Conservation (phyloP, 371 early-diverging fungal species). For the Syncephalastrum sp. region DNA sequence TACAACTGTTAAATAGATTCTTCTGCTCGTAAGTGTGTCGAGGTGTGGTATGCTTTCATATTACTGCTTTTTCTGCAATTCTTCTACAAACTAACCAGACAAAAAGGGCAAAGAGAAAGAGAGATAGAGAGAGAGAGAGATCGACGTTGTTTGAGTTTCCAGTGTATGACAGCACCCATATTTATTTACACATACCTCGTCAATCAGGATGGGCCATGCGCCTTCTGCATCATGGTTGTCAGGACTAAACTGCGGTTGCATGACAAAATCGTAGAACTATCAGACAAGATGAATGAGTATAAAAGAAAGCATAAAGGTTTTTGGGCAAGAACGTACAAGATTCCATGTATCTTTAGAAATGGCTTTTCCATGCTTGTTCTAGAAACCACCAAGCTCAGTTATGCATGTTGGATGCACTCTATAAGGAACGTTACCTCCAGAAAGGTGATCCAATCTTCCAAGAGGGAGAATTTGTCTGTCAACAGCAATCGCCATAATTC, state of each 20-base stretch:
- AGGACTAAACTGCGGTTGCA: constrained; percentile 59
- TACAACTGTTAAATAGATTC: too few relatives aligned
- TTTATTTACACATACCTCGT: constrained; percentile 49
- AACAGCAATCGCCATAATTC: constrained; percentile 77
- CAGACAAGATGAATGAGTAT: not conserved
- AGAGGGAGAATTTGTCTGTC: constrained; percentile 50
- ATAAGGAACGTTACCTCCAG: constrained; percentile 41
- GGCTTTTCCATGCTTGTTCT: constrained; percentile 73
- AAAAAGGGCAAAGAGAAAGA: not conserved
- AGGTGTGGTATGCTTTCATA: too few relatives aligned
- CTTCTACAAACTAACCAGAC: constrained; percentile 13
- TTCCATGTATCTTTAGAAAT: constrained; percentile 88
- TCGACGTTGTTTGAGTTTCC: not conserved
- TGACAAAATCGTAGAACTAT: constrained; percentile 79
- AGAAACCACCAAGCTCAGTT: constrained; percentile 3
- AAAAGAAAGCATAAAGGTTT: constrained; percentile 2
- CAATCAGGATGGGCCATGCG: constrained; percentile 84
- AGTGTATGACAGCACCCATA: too few relatives aligned
- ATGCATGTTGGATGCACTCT: not conserved
- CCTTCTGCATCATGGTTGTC: constrained; percentile 74
- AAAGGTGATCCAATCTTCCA: constrained; percentile 76
- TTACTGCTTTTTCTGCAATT: constrained; percentile 9
- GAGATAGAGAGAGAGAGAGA: not conserved
- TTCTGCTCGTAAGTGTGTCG: too few relatives aligned
- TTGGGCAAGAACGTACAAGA: constrained; percentile 46